Evolutionary conservation across 148 eudicot species (phyloP).

Genomic region (Heliosperma pusillum): DNA sequence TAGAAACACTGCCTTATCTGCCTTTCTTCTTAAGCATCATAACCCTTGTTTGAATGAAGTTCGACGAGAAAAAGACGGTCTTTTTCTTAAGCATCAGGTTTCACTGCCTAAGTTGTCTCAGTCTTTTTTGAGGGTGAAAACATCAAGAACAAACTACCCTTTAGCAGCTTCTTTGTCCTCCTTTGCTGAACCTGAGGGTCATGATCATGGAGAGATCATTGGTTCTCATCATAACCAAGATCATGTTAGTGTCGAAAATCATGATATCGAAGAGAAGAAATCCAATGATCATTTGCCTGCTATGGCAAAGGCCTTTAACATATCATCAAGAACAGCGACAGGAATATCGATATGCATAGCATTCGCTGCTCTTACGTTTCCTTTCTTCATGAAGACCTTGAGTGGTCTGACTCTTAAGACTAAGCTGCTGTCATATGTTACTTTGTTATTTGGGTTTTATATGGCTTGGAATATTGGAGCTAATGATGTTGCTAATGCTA

Average conservation of each 20-base stretch:
- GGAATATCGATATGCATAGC: conserved; percentile 79
- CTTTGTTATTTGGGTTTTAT: conserved; percentile 73
- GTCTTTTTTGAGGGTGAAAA: conserved; percentile 38
- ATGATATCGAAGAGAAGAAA: conserved; percentile 20
- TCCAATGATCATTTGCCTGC: conserved; percentile 40
- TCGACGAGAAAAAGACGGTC: conserved; percentile 18
- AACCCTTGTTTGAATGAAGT: conserved; percentile 21
- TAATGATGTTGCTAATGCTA: conserved; percentile 94
- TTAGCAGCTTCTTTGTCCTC: conserved; percentile 70
- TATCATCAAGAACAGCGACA: conserved; percentile 66
- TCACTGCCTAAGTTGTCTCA: conserved; percentile 28
- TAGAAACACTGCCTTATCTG: conserved; percentile 38
- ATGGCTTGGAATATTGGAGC: conserved; percentile 99
- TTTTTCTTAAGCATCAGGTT: conserved; percentile 33
- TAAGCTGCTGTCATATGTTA: conserved; percentile 58
- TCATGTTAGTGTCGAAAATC: conserved; percentile 12
- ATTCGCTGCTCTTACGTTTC: conserved; percentile 63
- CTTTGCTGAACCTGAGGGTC: conserved; percentile 58
- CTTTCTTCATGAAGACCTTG: conserved; percentile 69
- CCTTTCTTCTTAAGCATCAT: conserved; percentile 32
- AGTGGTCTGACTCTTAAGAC: conserved; percentile 62
- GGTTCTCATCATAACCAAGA: conserved; percentile 18
- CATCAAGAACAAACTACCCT: conserved; percentile 39
- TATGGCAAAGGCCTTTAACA: conserved; percentile 80
- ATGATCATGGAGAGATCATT: conserved; percentile 28